Evolutionary conservation across 352 stramenopile species (phyloP).

Genomic region (Phytophthora megakarya): DNA sequence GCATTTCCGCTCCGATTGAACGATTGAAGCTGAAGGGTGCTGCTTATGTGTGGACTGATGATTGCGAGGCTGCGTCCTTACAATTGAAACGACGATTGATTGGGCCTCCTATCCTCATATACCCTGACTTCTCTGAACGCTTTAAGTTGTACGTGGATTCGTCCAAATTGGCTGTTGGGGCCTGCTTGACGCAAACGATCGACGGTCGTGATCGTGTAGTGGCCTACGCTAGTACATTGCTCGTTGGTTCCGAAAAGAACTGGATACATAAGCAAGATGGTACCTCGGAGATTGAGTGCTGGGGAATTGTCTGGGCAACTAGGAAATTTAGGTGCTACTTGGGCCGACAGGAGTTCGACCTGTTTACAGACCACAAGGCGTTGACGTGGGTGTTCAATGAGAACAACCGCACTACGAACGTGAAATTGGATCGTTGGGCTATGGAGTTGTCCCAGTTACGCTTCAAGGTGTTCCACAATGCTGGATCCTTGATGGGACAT

Average conservation of each 20-base stretch:
- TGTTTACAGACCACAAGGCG: background rate
- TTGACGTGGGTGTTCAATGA: background rate
- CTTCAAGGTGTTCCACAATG: background rate
- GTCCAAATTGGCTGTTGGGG: background rate
- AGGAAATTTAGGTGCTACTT: too few relatives aligned
- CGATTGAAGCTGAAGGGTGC: constrained; percentile 11
- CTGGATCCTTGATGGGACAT: background rate
- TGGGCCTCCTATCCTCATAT: too few relatives aligned
- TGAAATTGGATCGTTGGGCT: background rate
- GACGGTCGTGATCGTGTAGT: background rate
- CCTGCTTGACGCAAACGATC: background rate
- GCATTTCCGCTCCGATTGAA: too few relatives aligned
- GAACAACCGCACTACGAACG: background rate
- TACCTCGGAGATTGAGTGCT: too few relatives aligned
- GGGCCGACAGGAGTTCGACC: too few relatives aligned
- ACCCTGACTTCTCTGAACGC: background rate
- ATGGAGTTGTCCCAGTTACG: background rate
- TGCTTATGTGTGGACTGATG: background rate
- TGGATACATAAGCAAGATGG: background rate
- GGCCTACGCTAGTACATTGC: background rate
- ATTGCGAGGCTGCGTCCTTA: constrained; percentile 6
- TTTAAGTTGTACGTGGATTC: constrained; percentile 8
- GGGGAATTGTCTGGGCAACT: too few relatives aligned
- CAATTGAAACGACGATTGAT: too few relatives aligned
- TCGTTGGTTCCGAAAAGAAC: background rate